Percentiles rank a stretch among this genome's conserved stretches.
Evolutionary conservation across 2,329 filamentous ascomycete species (phyloP).

Genomic region (Pseudocercospora pini-densiflorae): DNA sequence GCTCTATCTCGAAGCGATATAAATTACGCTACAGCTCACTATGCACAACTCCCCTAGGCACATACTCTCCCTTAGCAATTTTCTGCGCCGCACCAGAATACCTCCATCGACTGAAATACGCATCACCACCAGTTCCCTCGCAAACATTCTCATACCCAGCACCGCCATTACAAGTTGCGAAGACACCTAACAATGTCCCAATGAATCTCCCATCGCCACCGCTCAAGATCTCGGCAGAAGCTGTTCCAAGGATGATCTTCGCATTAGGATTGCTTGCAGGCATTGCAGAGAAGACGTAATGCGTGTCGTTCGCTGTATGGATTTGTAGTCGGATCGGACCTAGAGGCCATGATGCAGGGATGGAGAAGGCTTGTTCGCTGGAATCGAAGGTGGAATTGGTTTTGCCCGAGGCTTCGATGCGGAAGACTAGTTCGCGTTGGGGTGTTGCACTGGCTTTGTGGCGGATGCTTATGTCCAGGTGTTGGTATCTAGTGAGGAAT

Average conservation of each 20-base stretch:
- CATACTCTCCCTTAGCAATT: slow-evolving; percentile 16
- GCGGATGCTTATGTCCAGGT: slow-evolving; percentile 51
- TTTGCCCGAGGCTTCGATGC: slow-evolving; percentile 6
- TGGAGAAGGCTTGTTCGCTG: neutral
- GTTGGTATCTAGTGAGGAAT: slow-evolving; percentile 60
- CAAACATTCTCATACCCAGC: slow-evolving; percentile 27
- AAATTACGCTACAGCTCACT: neutral
- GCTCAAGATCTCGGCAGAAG: slow-evolving; percentile 38
- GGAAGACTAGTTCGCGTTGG: slow-evolving; percentile 10
- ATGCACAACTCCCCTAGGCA: slow-evolving; percentile 3
- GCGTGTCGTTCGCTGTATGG: slow-evolving; percentile 8
- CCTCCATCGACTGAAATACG: slow-evolving; percentile 56
- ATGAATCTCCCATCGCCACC: slow-evolving; percentile 40
- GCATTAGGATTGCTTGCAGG: slow-evolving; percentile 5
- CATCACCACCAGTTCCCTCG: slow-evolving; percentile 47
- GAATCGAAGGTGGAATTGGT: slow-evolving; percentile 6
- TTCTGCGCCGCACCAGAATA: slow-evolving; percentile 47
- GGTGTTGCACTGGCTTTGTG: neutral
- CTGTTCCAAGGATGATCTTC: slow-evolving; percentile 31
- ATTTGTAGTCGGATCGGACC: slow-evolving; percentile 5
- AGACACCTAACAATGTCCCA: slow-evolving; percentile 56
- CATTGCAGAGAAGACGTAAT: slow-evolving; percentile 12
- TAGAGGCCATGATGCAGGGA: neutral
- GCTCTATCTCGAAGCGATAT: neutral
- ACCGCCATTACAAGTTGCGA: slow-evolving; percentile 56